Conservation (phyloP, 306 rosid genomes). For the Sechiopsis laciniata region DNA sequence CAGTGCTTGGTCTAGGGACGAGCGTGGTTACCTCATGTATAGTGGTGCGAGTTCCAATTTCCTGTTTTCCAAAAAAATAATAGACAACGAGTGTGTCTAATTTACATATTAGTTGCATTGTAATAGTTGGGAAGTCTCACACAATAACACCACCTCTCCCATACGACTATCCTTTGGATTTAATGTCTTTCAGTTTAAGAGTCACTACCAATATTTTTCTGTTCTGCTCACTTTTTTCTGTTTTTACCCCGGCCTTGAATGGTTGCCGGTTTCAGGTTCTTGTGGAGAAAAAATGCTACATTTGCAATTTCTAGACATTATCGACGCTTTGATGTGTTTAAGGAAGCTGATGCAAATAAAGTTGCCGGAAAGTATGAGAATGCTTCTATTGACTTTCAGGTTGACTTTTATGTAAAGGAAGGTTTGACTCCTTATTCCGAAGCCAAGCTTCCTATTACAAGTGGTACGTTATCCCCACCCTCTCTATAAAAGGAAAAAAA, state of each 20-base stretch:
- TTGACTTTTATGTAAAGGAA: constrained; percentile 72
- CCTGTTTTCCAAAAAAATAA: too few species aligned
- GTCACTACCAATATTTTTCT: background rate
- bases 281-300: constrained; percentile 94
- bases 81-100: background rate
- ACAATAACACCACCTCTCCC: background rate
- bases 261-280: constrained; percentile 45
- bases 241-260: background rate
- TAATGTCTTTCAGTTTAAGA: background rate
- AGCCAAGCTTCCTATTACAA: constrained; percentile 87
- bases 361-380: constrained; percentile 82
- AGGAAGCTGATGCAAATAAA: constrained; percentile 97
- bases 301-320: constrained; percentile 94
- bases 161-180: background rate
- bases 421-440: constrained; percentile 79
- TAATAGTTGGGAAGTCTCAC: constrained; percentile 5
- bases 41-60: too few species aligned
- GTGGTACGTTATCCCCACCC: constrained; percentile 47
- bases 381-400: constrained; percentile 82
- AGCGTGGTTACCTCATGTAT: too few species aligned
- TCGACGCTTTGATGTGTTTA: constrained; percentile 78
- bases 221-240: background rate
- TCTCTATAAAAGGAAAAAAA: background rate
- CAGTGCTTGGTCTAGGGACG: too few species aligned
- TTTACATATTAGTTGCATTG: background rate